Evolutionary conservation across 495 filamentous ascomycete species (phyloP).

Genomic region (Penicillium argentinense): DNA sequence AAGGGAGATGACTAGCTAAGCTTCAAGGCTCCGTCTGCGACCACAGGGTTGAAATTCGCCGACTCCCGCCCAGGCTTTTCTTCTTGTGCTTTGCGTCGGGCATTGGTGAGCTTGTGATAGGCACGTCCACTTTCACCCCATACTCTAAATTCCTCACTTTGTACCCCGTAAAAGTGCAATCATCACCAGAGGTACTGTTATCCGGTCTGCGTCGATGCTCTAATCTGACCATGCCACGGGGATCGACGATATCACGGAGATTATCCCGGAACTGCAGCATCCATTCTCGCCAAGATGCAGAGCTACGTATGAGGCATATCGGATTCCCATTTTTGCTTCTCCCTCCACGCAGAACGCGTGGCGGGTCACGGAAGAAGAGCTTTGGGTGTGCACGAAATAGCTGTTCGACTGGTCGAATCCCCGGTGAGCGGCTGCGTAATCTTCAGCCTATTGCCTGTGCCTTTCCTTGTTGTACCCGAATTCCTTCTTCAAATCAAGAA

Average conservation of each 20-base stretch:
- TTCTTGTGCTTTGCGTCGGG: conserved; percentile 1
- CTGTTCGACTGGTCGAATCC: conserved; percentile 8
- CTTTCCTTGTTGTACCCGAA: conserved; percentile 5
- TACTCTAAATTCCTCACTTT: conserved; percentile 13
- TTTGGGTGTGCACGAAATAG: conserved; percentile 18
- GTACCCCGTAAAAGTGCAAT: conserved; percentile 16
- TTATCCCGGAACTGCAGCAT: conserved; percentile 10
- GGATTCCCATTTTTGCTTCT: conserved; percentile 4
- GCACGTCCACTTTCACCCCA: conserved; percentile 16
- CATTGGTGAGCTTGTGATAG: conserved; percentile 15
- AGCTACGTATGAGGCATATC: conserved; percentile 11
- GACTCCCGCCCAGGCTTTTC: no score
- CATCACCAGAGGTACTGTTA: conserved; percentile 7
- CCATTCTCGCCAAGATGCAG: conserved; percentile 12
- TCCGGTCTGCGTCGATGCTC: conserved; percentile 12
- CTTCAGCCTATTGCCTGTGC: not conserved
- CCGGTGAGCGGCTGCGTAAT: not conserved
- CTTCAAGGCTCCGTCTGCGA: conserved; percentile 8
- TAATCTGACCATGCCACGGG: conserved; percentile 14
- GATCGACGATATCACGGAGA: conserved; percentile 12
- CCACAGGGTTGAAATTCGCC: not conserved
- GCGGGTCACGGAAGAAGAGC: conserved; percentile 9
- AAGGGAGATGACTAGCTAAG: conserved; percentile 13
- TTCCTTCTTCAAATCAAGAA: conserved; percentile 8
- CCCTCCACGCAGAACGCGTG: conserved; percentile 14